Evolutionary conservation across 2,329 filamentous ascomycete genomes (phyloP).

Genomic region (Fusarium continuum): DNA sequence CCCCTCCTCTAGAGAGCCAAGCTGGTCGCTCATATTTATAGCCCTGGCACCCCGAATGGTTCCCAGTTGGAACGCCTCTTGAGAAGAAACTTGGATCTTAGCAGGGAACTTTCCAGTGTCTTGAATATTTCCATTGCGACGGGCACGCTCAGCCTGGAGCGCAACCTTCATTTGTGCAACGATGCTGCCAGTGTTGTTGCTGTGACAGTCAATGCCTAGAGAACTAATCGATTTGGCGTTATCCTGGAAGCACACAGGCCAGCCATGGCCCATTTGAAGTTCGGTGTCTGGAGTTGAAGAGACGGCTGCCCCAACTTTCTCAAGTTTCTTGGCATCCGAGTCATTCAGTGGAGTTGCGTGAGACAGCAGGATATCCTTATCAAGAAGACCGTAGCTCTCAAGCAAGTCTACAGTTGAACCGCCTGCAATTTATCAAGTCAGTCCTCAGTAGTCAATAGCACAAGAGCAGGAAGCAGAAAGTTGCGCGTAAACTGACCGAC

Average conservation of each 20-base stretch:
- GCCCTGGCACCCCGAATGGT: constrained; percentile 2
- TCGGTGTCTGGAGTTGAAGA: constrained; percentile 3
- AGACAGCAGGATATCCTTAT: constrained; percentile 9
- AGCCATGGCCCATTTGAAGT: constrained; percentile 11
- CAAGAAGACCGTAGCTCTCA: not conserved
- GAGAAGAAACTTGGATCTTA: not conserved
- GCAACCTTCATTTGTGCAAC: constrained; percentile 2
- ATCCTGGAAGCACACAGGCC: constrained; percentile 12
- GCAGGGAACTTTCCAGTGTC: not conserved
- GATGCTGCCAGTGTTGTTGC: constrained; percentile 2
- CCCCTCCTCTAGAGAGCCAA: constrained; percentile 2
- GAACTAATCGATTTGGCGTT: constrained; percentile 5
- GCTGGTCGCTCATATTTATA: not conserved
- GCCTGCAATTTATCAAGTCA: not conserved
- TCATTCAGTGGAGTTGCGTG: constrained; percentile 3
- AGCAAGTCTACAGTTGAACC: not conserved
- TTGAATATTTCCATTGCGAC: not conserved
- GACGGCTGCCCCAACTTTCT: not conserved
- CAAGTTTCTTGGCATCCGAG: constrained; percentile 5
- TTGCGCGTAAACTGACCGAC: not conserved
- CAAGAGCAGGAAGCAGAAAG: rapidly evolving
- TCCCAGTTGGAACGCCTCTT: constrained; percentile 3
- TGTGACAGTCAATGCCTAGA: constrained; percentile 4
- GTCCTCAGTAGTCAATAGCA: rapidly evolving
- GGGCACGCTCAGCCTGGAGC: constrained; percentile 2